Percentiles rank a stretch among this genome's conserved stretches.
Evolutionary conservation across 495 filamentous ascomycete species (phyloP).

Genomic region (Hypoxylon rickii): DNA sequence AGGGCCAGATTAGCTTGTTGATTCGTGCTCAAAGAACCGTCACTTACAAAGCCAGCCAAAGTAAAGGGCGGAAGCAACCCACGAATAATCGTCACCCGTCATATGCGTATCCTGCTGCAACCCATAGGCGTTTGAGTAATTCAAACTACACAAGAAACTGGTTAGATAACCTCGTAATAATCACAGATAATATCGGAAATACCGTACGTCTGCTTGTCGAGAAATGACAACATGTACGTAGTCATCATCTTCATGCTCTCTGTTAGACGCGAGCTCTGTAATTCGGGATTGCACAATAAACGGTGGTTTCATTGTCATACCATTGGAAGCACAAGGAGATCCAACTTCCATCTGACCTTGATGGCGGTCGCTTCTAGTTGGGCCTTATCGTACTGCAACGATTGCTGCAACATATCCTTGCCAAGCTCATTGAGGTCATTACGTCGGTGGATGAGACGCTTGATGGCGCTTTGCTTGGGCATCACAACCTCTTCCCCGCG

Average conservation of each 20-base stretch:
- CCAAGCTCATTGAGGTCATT: constrained; percentile 35
- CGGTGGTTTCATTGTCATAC: constrained; percentile 12
- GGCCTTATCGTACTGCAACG: constrained; percentile 38
- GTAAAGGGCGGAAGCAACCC: constrained; percentile 41
- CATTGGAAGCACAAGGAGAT: constrained; percentile 40
- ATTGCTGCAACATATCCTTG: constrained; percentile 35
- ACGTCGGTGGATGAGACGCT: constrained; percentile 17
- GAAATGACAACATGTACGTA: constrained; percentile 40
- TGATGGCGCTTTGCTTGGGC: constrained; percentile 23
- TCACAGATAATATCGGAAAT: constrained; percentile 10
- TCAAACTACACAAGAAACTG: constrained; percentile 15
- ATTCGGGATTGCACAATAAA: not conserved
- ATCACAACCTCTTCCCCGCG: constrained; percentile 6
- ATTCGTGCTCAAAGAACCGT: not conserved
- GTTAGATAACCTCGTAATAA: not conserved
- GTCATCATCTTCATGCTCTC: constrained; percentile 34
- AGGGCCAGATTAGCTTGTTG: constrained; percentile 4
- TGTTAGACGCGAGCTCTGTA: constrained; percentile 21
- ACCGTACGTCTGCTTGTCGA: constrained; percentile 42
- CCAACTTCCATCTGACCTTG: constrained; percentile 36
- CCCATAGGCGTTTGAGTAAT: constrained; percentile 39
- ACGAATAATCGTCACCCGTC: constrained; percentile 40
- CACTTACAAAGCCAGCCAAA: constrained; percentile 41
- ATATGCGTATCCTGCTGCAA: constrained; percentile 39
- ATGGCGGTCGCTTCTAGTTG: constrained; percentile 38